A percentile compares a stretch with the other conserved stretches of the same genome.
Conservation (phyloP, 2,329 filamentous ascomycete species). For the Aspergillus pseudoglaucus region DNA sequence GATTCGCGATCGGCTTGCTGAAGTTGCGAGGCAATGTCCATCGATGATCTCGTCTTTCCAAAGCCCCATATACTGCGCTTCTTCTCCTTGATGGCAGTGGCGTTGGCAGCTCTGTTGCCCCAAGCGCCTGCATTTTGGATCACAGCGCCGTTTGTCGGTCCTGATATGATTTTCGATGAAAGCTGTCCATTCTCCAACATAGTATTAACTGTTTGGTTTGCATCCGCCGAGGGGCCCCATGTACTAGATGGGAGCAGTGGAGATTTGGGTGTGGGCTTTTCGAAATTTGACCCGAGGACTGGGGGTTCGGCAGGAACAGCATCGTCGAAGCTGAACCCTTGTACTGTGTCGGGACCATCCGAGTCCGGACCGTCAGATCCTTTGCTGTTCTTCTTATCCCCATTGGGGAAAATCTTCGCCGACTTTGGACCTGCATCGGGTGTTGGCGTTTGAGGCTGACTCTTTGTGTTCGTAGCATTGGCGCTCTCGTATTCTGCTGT, state of each 20-base stretch:
- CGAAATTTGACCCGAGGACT: constrained; percentile 40
- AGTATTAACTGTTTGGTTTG: constrained; percentile 15
- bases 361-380: constrained; percentile 35
- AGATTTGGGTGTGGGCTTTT: constrained; percentile 24
- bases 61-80: constrained; percentile 66
- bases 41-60: constrained; percentile 60
- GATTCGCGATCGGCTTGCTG: constrained; percentile 28
- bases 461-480: constrained; percentile 12
- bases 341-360: constrained; percentile 31
- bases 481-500: constrained; percentile 27
- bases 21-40: constrained; percentile 47
- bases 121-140: constrained; percentile 79
- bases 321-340: constrained; percentile 51
- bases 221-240: constrained; percentile 23
- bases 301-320: constrained; percentile 53
- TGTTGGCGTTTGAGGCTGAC: constrained; percentile 14
- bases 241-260: constrained; percentile 27
- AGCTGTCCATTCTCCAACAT: constrained; percentile 25
- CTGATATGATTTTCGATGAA: constrained; percentile 62
- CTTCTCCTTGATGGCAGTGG: constrained; percentile 65
- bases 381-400: constrained; percentile 23
- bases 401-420: constrained; percentile 14
- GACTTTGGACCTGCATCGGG: constrained; percentile 16
- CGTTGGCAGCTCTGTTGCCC: constrained; percentile 54
- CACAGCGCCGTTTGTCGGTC: constrained; percentile 72